Evolutionary conservation across 177 flowering plant genomes (phyloP).

Genomic region (Telopea speciosissima): DNA sequence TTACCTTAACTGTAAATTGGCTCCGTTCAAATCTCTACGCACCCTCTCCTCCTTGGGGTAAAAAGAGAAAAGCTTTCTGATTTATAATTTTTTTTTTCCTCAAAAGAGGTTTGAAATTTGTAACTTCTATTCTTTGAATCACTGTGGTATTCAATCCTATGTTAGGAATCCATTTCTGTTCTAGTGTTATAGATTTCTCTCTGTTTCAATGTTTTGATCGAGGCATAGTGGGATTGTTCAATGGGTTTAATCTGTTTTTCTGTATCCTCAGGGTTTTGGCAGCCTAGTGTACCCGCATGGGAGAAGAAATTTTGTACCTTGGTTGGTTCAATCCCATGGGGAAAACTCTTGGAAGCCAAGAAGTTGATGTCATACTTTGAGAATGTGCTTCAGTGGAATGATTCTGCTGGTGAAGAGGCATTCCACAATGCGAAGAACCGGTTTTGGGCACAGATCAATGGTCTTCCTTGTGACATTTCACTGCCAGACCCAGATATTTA

Average conservation of each 20-base stretch:
- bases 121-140: background rate
- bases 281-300: constrained; percentile 54
- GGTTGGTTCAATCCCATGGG: constrained; percentile 48
- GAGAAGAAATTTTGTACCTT: constrained; percentile 47
- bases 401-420: constrained; percentile 65
- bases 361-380: constrained; percentile 32
- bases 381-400: constrained; percentile 55
- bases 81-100: background rate
- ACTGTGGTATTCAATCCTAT: background rate
- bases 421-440: constrained; percentile 54
- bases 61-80: background rate
- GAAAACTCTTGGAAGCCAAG: constrained; percentile 41
- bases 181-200: background rate
- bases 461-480: constrained; percentile 31
- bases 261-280: constrained; percentile 33
- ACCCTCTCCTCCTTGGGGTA: background rate
- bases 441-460: constrained; percentile 36
- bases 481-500: constrained; percentile 39
- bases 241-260: background rate
- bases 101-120: background rate
- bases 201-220: background rate
- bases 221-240: background rate
- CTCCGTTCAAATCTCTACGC: background rate
- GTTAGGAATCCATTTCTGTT: background rate
- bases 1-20: background rate